These are phyloP conservation scores for Crithidia expoeki DNA, from an alignment of 208 protist genomes.

Conservation along the genomic window DNA sequence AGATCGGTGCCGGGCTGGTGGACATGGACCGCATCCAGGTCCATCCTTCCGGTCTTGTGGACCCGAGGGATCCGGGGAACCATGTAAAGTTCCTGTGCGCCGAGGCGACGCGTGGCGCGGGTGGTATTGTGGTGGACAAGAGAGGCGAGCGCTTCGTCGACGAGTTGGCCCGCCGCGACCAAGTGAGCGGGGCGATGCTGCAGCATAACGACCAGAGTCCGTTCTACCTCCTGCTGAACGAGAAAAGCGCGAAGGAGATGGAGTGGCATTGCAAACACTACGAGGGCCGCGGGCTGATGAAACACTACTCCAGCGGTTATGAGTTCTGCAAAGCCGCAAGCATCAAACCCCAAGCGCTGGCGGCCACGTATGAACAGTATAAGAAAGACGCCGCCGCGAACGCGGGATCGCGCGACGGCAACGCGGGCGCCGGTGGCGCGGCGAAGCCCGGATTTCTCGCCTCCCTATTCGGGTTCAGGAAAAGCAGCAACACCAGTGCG, in stretches of 20 bases:
- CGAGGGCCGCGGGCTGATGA: slow-evolving; percentile 79
- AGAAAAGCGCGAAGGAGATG: slow-evolving; percentile 61
- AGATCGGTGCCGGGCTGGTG: slow-evolving; percentile 55
- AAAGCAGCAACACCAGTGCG: not conserved
- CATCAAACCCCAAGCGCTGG: slow-evolving; percentile 37
- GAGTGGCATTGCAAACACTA: slow-evolving; percentile 84
- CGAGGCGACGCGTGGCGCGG: slow-evolving; percentile 93
- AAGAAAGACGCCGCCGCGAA: slow-evolving; percentile 44
- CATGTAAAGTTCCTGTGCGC: slow-evolving; percentile 93
- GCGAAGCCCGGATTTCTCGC: slow-evolving; percentile 35
- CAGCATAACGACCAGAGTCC: slow-evolving; percentile 45
- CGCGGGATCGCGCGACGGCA: slow-evolving; percentile 18
- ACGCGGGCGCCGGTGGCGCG: not conserved
- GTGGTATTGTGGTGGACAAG: slow-evolving; percentile 85
- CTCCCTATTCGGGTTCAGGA: slow-evolving; percentile 30
- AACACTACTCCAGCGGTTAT: slow-evolving; percentile 37
- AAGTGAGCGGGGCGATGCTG: slow-evolving; percentile 81
- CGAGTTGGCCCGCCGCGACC: slow-evolving; percentile 92
- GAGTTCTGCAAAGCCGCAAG: slow-evolving; percentile 57
- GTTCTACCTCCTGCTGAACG: slow-evolving; percentile 74
- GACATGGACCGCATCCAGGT: slow-evolving; percentile 84
- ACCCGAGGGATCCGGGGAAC: slow-evolving; percentile 81
- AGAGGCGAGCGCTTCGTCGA: slow-evolving; percentile 86
- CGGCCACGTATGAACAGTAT: slow-evolving; percentile 55
- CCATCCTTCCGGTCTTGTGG: slow-evolving; percentile 94